Evolutionary conservation across 2,329 filamentous ascomycete genomes (phyloP).

Genomic region (Penicillium sp.): DNA sequence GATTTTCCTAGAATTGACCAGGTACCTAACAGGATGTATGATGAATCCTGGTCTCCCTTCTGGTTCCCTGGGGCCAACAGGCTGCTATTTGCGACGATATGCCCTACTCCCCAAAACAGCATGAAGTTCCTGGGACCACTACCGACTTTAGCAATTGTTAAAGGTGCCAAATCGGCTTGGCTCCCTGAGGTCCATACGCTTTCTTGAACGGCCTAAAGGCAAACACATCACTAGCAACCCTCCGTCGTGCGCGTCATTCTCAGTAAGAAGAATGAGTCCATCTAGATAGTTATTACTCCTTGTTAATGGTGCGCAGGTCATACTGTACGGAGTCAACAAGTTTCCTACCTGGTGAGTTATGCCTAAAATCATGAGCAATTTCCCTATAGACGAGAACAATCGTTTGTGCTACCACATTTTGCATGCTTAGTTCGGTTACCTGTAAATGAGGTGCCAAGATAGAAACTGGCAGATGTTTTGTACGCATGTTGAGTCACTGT

Average conservation of each 20-base stretch:
- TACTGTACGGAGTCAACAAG: not conserved
- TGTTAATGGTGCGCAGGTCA: not conserved
- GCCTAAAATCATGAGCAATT: not conserved
- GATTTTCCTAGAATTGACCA: not conserved
- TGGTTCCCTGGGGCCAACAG: not conserved
- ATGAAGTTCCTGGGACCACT: not conserved
- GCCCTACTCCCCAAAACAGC: not conserved
- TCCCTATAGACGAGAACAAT: not conserved
- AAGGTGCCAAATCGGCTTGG: not conserved
- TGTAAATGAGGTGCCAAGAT: too few species aligned
- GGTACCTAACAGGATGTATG: not conserved
- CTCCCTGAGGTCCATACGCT: not conserved
- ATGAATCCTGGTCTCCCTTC: not conserved
- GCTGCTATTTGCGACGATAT: not conserved
- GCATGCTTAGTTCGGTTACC: too few species aligned
- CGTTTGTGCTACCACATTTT: not conserved
- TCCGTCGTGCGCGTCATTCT: not conserved
- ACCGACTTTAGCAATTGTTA: not conserved
- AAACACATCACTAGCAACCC: not conserved
- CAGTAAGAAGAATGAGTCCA: not conserved
- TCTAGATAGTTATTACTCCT: not conserved
- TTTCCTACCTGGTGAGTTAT: not conserved
- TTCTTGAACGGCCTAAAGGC: not conserved
- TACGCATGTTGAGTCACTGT: not conserved
- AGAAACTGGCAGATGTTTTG: not conserved